Evolutionary conservation across 1,284 basidiomycete species (phyloP), one percentile per base, ranked within the genome.

Genomic region (Puccinia novopanici): DNA sequence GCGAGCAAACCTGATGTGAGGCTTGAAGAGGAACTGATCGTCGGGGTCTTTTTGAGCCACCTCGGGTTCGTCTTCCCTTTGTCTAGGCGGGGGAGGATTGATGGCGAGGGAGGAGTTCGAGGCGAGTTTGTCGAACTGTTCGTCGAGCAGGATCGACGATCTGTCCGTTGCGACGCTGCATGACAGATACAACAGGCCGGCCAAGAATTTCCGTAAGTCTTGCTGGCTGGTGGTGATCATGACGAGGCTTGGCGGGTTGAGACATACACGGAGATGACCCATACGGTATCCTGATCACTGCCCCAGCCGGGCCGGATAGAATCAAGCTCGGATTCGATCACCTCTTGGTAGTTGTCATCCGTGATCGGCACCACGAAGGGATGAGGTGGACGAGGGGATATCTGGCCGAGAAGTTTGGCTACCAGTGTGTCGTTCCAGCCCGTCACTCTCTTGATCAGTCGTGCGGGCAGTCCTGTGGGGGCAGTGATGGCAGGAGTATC

Each of bases 291-390:
- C 37, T 80, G 55, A 54, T 61, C 45, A 27, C 70, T 73, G 2
- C 78, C 78, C 78, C 78, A 80, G 2, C 78, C 78, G 27, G 68
- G 55, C 22, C 40, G 37, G n/a, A 80, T 67, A 19, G 48, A 65
- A 74, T 80, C 78, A 19, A 80, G n/a, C 37, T 72, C 70, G 4
- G 78, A 73, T 55, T 71, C 30, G 50, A 80, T 73, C 34, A 80
- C 78, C 17, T 80, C 57, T 34, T 74, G 3, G 19, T 65, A 80
- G 57, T 80, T 80, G 17, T 72, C 68, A 42, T 80, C 78, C 5
- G 30, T 55, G 57, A 80, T 74, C 57, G 68, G 63, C 1, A 65
- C 57, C 55, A 80, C 71, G 52, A 80, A 80, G 17, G 78, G 78
- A 80, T 80, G 78, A 17, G 71, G 45, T 5, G 70, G 30, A 30